These are phyloP conservation scores for Picea sitchensis DNA, from an alignment of 75 land plant species.

Conservation along the genomic window DNA sequence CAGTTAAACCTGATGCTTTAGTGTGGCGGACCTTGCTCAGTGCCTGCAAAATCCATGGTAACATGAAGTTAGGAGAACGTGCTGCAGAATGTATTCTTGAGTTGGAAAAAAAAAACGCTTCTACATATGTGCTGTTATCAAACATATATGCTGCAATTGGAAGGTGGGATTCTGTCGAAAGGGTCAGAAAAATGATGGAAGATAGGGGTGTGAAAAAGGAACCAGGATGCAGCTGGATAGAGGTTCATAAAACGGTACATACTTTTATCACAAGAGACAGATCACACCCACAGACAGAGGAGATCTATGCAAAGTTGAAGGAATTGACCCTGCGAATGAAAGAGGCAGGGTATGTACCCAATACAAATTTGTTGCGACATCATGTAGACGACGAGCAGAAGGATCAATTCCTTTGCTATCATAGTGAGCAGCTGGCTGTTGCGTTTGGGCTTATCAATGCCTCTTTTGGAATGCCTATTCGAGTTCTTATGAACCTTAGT, in stretches of 20 bases:
- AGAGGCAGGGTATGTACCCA: slow-evolving; percentile 13
- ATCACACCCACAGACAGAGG: slow-evolving; percentile 13
- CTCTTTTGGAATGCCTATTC: slow-evolving; percentile 10
- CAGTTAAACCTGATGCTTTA: slow-evolving; percentile 5
- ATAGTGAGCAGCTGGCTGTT: slow-evolving; percentile 20
- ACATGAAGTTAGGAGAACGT: slow-evolving; percentile 7
- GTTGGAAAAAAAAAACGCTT: slow-evolving; percentile 6
- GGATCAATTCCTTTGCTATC: slow-evolving; percentile 11
- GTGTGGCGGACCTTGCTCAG: slow-evolving; percentile 21
- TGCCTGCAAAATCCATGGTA: slow-evolving; percentile 17
- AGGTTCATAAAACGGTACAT: slow-evolving; percentile 15
- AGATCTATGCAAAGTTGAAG: slow-evolving; percentile 14
- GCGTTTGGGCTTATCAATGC: slow-evolving; percentile 19
- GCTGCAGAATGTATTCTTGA: slow-evolving; percentile 10
- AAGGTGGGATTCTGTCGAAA: slow-evolving; percentile 9
- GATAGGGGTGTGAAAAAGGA: slow-evolving; percentile 14
- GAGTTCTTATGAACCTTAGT: slow-evolving; percentile 20
- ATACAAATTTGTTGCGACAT: slow-evolving; percentile 1
- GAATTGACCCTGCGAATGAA: slow-evolving; percentile 5
- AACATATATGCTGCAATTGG: slow-evolving; percentile 5
- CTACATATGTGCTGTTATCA: slow-evolving; percentile 5
- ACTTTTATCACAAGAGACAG: slow-evolving; percentile 12
- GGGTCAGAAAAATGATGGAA: not conserved
- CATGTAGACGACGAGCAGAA: slow-evolving; percentile 5
- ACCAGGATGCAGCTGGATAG: slow-evolving; percentile 13